Percentiles rank a stretch among this genome's conserved stretches.
Evolutionary conservation across 2,329 filamentous ascomycete species (phyloP).

Genomic region (Sarocladium kiliense): DNA sequence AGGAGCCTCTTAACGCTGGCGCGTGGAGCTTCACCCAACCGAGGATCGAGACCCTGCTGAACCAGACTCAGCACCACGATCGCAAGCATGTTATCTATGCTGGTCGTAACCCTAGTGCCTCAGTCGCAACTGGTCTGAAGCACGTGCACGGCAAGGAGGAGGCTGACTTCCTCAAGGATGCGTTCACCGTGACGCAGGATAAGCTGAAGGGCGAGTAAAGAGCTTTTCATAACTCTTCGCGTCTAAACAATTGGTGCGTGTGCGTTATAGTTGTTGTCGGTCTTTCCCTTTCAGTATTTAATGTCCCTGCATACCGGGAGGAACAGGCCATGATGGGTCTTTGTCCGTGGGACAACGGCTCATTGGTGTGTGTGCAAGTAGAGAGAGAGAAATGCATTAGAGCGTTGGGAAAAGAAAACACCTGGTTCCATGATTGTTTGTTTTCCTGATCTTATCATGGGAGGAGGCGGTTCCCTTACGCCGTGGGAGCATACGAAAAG

Average conservation of each 20-base stretch:
- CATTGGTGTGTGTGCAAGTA: too few species aligned
- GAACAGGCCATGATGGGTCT: background rate
- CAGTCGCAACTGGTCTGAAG: slow-evolving; percentile 92
- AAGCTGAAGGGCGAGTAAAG: slow-evolving; percentile 63
- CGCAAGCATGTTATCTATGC: slow-evolving; percentile 97
- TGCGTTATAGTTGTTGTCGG: background rate
- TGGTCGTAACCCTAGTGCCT: slow-evolving; percentile 86
- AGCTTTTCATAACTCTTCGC: background rate
- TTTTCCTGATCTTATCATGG: background rate
- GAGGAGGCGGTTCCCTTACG: background rate
- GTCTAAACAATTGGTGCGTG: background rate
- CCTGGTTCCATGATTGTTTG: background rate
- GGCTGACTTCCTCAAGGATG: slow-evolving; percentile 68
- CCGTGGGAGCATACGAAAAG: background rate
- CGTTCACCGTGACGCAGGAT: slow-evolving; percentile 60
- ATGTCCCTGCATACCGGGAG: slow-evolving; percentile 3
- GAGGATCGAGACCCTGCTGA: slow-evolving; percentile 91
- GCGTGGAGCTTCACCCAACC: slow-evolving; percentile 98
- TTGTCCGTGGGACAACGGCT: background rate
- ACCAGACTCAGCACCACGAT: slow-evolving; percentile 87
- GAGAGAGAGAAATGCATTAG: slow-evolving; percentile 6
- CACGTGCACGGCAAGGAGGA: slow-evolving; percentile 86
- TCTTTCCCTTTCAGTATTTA: background rate
- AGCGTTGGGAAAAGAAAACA: background rate
- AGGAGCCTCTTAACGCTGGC: slow-evolving; percentile 95